Conservation (phyloP, 1,284 basidiomycete species). For the Inonotus hispidus region DNA sequence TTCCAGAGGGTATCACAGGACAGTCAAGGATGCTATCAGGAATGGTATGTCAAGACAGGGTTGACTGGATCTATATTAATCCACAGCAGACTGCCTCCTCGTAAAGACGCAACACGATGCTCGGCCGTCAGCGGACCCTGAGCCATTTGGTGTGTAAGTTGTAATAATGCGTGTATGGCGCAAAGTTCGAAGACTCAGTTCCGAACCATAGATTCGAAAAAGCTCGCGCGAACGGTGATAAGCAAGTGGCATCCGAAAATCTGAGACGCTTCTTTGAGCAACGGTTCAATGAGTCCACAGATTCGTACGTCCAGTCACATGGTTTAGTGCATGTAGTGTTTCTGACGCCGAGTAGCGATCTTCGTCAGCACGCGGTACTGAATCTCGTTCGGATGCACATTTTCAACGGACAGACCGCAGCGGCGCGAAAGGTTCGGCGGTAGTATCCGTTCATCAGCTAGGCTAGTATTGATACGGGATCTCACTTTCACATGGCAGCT, state of each 20-base stretch:
- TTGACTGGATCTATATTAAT: constrained; percentile 5
- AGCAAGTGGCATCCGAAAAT: constrained; percentile 60
- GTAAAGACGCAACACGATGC: constrained; percentile 64
- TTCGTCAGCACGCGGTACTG: constrained; percentile 72
- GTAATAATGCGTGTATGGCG: not conserved
- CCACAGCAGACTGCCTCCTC: constrained; percentile 42
- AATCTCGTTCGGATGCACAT: constrained; percentile 77
- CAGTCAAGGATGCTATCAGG: constrained; percentile 53
- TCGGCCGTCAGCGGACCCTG: constrained; percentile 55
- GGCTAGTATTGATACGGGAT: not conserved
- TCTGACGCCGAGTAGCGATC: constrained; percentile 41
- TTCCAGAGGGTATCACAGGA: constrained; percentile 41
- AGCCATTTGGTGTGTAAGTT: constrained; percentile 56
- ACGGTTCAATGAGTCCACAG: constrained; percentile 76
- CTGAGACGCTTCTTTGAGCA: constrained; percentile 77
- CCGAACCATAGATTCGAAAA: constrained; percentile 54
- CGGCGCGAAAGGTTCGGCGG: constrained; percentile 54
- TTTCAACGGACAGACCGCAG: constrained; percentile 55
- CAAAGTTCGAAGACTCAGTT: not conserved
- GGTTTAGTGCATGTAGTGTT: not conserved
- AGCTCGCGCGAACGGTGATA: constrained; percentile 56
- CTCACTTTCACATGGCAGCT: constrained; percentile 38
- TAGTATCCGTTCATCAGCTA: not conserved
- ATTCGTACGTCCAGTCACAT: constrained; percentile 17
- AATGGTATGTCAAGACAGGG: constrained; percentile 32